Base-by-base conservation (phyloP, 2,329 filamentous ascomycete genomes). In the Aureobasidium sp. region DNA sequence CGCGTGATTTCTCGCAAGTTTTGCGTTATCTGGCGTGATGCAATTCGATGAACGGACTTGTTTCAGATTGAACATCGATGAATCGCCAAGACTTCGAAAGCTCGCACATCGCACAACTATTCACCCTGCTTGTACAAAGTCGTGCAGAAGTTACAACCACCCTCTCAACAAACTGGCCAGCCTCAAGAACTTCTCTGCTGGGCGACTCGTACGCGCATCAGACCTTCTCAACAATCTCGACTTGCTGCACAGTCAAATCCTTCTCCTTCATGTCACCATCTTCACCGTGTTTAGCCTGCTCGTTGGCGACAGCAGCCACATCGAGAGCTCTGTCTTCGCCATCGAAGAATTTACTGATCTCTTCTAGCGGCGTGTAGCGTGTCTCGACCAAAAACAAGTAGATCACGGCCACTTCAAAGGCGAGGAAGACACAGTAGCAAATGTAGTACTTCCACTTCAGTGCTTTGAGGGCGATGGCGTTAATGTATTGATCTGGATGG, bases 281-380 rank as follows among this genome's bases (percentile, higher is more conserved):
- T 3, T 9, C 39, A 36, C 36, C 48, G n/a, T 32, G 27, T 39
- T 55, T 55, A 14, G 10, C n/a, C 29, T 55, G 51, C 9, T 55
- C 51, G 9, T 55, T 55, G 13, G 51, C 51, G 27, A 55, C 39
- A 55, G 51, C 51, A 55, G 51, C 51, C 4, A 55, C 51, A 44
- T 55, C 37, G 14, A 55, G 51, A 21, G 51, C 34, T 8, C 36
- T 55, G 13, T 58, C 53, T 37, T 45, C 53, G 5, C 69, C 70
- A 51, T 70, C 70, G 65, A 80, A 79, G 62, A 79, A 75, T 30
- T 71, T 70, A 27, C 74, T 73, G 11, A 80, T 67, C 66, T 79
- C 78, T 65, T 80, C 78, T 27, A 79, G 71, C 7, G 75, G 78
- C 62, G 73, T 69, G 41, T 73, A 67, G 51, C 74, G 72, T 6